Base-by-base conservation (phyloP, 331 rosid genomes). In the Cydonia oblonga region DNA sequence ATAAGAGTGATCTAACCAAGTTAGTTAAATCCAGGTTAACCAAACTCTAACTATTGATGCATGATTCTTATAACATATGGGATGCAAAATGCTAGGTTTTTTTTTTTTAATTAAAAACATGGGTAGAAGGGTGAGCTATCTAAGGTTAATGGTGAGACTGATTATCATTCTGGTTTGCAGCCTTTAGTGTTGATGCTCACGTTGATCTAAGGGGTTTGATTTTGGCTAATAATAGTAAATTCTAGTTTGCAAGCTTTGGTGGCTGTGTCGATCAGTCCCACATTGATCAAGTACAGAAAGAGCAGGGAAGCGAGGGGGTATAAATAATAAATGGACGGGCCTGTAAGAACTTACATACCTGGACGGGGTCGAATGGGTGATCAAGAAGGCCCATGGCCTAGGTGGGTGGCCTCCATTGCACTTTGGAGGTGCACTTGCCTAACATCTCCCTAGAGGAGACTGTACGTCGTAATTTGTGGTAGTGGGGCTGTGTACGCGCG, bases 401-500 rank as follows among this genome's bases (percentile, higher is more conserved):
- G 87, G 84, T 66, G 68, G 76, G 80, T 80, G 87, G 77, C 87
- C 51, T 63, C 81, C 85, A 81, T 80, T 84, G 87, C 87, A 84
- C 87, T 19, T 2, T 0, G 83, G 78, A 67, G 77, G 87, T 62
- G 87, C 84, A 61, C 81, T 22, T 23, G 87, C 82, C 83, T 84
- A 84, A 80, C 82, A 76, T 80, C 87, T 84, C 81, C 83, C 76
- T 8, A 1, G 25, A 2, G 90, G 81, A 83, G 90, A 81, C 66
- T 81, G 85, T 86, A 78, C 85, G 87, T 86, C 90, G 70, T 68
- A 83, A 86, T 86, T 86, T 86, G 76, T 86, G 84, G 86, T 3
- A 42, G 83, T 42, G 71, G 85, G 88, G 85, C 88, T 85, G 88
- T 81, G 86, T 80, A 5, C 81, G 86, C 85, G 89, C 85, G 83